Evolutionary conservation across 2,329 filamentous ascomycete species (phyloP).

Genomic region (Stemphylium beticola): DNA sequence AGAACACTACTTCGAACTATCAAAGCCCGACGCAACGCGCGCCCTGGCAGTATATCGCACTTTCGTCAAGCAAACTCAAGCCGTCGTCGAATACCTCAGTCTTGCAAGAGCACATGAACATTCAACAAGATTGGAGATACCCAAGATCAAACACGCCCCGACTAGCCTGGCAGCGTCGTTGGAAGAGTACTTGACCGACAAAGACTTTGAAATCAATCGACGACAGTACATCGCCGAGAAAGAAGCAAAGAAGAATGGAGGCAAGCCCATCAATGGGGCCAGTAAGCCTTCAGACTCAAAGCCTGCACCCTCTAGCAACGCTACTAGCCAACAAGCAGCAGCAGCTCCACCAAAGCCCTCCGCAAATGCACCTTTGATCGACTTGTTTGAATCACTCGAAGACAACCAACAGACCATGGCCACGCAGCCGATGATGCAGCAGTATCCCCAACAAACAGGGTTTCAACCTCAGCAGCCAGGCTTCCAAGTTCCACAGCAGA

Average conservation of each 20-base stretch:
- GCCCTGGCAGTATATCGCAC: conserved; percentile 90
- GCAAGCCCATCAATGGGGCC: conserved; percentile 47
- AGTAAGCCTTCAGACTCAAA: conserved; percentile 48
- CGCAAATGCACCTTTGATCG: conserved; percentile 40
- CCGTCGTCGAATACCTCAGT: conserved; percentile 87
- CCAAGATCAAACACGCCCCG: conserved; percentile 95
- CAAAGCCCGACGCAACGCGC: conserved; percentile 87
- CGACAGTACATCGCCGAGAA: conserved; percentile 90
- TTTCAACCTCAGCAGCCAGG: conserved; percentile 24
- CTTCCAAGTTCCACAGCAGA: conserved; percentile 52
- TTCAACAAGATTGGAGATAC: conserved; percentile 90
- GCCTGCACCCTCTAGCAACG: conserved; percentile 32
- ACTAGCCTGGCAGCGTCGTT: conserved; percentile 87
- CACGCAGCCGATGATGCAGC: conserved; percentile 42
- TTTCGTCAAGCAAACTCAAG: conserved; percentile 90
- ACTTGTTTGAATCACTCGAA: conserved; percentile 42
- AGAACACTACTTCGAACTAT: conserved; percentile 99
- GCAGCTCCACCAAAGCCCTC: conserved; percentile 25
- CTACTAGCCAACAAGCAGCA: conserved; percentile 30
- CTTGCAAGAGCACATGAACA: conserved; percentile 89
- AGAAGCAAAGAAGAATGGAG: conserved; percentile 68
- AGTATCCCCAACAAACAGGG: conserved; percentile 42
- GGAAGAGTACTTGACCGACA: conserved; percentile 92
- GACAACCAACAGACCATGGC: conserved; percentile 47
- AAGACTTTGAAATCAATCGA: conserved; percentile 92